Conservation (phyloP, 208 protist species). For the Angomonas deanei region DNA sequence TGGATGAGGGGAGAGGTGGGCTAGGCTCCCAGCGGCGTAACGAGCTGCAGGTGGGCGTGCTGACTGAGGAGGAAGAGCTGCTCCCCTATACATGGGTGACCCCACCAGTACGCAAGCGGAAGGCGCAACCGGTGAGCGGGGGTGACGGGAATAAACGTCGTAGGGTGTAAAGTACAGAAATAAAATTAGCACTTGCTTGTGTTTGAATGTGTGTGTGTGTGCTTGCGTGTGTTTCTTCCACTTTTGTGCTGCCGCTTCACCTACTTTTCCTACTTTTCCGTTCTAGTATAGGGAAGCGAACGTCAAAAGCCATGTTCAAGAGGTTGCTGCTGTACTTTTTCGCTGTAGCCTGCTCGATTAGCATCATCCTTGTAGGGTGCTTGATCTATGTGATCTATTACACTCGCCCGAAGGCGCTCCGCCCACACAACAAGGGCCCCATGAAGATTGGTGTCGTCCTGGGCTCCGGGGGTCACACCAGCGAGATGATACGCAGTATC, state of each 20-base stretch:
- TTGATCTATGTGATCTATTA: background rate
- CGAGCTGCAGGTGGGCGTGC: constrained; percentile 48
- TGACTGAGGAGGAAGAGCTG: constrained; percentile 39
- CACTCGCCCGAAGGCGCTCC: background rate
- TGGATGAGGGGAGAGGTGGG: constrained; percentile 89
- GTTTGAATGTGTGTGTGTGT: background rate
- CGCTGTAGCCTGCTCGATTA: too few relatives aligned
- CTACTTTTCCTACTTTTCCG: background rate
- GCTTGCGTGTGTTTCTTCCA: background rate
- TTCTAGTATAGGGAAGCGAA: too few relatives aligned
- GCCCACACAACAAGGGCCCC: background rate
- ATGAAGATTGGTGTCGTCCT: constrained; percentile 76
- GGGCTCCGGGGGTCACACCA: constrained; percentile 90
- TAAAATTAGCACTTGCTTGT: background rate
- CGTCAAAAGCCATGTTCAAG: too few relatives aligned
- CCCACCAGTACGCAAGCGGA: constrained; percentile 10
- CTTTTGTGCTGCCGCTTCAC: background rate
- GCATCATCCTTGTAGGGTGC: background rate
- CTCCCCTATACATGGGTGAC: constrained; percentile 68
- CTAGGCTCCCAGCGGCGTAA: constrained; percentile 73
- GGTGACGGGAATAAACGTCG: background rate
- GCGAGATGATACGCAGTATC: constrained; percentile 86
- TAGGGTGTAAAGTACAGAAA: background rate
- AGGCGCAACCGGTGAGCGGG: background rate
- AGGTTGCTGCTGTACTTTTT: too few relatives aligned